Evolutionary conservation across 371 early-diverging fungal species (phyloP).

Genomic region (Coemansia sp.): DNA sequence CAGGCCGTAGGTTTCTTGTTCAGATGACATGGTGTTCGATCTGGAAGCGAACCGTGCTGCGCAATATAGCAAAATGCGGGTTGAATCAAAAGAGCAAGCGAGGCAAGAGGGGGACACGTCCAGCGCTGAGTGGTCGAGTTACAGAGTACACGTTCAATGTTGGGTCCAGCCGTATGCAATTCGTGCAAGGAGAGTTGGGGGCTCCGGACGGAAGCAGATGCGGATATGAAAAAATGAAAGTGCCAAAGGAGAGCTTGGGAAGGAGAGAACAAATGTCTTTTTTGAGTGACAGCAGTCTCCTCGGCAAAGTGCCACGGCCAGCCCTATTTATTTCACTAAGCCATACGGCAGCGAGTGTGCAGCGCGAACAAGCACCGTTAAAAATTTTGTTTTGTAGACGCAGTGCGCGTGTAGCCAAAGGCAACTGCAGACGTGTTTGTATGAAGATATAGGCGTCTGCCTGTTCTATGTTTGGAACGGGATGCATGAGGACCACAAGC

Average conservation of each 20-base stretch:
- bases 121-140: not conserved
- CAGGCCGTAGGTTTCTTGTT: not conserved
- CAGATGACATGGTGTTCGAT: slow-evolving; percentile 1
- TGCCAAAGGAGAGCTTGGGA: not conserved
- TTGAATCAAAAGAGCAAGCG: not conserved
- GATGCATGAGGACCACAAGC: slow-evolving; percentile 11
- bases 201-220: not conserved
- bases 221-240: slow-evolving; percentile 11
- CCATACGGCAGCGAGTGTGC: slow-evolving; percentile 11
- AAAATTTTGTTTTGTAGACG: slow-evolving; percentile 6
- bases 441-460: slow-evolving; percentile 1
- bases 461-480: slow-evolving; percentile 33
- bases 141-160: not conserved
- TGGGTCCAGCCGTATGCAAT: slow-evolving; percentile 2
- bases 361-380: not conserved
- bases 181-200: not conserved
- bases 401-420: not conserved
- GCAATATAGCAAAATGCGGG: slow-evolving; percentile 1
- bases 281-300: not conserved
- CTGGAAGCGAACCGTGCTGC: not conserved
- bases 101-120: not conserved
- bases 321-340: slow-evolving; percentile 13
- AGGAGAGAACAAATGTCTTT: slow-evolving; percentile 5
- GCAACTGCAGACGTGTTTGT: slow-evolving; percentile 7
- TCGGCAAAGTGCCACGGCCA: slow-evolving; percentile 1